These are phyloP conservation scores for Fusarium guadeloupense DNA, from an alignment of 2,329 filamentous ascomycete species.

Conservation along the genomic window DNA sequence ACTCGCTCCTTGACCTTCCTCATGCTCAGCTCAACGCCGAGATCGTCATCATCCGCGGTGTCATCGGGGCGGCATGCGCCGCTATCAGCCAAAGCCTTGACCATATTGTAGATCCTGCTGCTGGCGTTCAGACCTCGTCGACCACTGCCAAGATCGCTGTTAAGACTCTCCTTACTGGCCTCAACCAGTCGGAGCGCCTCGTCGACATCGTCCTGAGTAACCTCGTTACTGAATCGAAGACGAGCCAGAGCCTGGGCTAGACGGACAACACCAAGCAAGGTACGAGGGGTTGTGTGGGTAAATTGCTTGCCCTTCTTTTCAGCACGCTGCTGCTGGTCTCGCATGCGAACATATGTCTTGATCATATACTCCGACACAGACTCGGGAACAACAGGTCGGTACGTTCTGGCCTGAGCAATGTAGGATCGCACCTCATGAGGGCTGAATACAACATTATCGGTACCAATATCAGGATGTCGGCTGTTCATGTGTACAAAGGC, in stretches of 20 bases:
- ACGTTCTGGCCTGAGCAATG: slow-evolving; percentile 90
- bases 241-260: slow-evolving; percentile 93
- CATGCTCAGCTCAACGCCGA: slow-evolving; percentile 79
- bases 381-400: slow-evolving; percentile 85
- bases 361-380: slow-evolving; percentile 95
- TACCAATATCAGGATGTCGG: slow-evolving; percentile 80
- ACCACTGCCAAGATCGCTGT: slow-evolving; percentile 70
- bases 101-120: slow-evolving; percentile 93
- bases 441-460: slow-evolving; percentile 76
- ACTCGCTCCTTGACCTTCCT: slow-evolving; percentile 90
- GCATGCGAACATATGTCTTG: slow-evolving; percentile 94
- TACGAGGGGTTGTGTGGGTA: slow-evolving; percentile 92
- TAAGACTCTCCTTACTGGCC: slow-evolving; percentile 90
- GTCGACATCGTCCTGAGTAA: slow-evolving; percentile 92
- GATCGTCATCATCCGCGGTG: slow-evolving; percentile 62
- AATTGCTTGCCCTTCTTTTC: slow-evolving; percentile 93
- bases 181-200: slow-evolving; percentile 92
- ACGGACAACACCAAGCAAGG: slow-evolving; percentile 90
- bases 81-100: slow-evolving; percentile 85
- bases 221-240: slow-evolving; percentile 84
- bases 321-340: slow-evolving; percentile 89
- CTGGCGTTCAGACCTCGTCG: slow-evolving; percentile 79
- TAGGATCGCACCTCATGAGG: slow-evolving; percentile 96
- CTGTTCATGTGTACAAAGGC: slow-evolving; percentile 98
- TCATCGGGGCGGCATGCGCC: slow-evolving; percentile 84